Evolutionary conservation across 192 early-diverging fungal genomes (phyloP).

Genomic region (Helicostylum pulchrum): DNA sequence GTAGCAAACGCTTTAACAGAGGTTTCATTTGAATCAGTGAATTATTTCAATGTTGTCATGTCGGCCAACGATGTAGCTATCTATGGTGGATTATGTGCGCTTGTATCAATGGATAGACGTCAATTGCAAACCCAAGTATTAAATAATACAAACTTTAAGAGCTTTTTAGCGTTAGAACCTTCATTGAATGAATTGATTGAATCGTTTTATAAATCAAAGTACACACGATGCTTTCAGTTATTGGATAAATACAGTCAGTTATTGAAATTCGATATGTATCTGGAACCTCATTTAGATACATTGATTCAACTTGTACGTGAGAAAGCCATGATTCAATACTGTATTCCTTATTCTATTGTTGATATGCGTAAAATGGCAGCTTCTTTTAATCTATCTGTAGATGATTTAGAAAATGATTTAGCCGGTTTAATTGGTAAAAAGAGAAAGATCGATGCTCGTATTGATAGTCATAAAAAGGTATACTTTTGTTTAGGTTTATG

Average conservation of each 20-base stretch:
- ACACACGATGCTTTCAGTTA: constrained; percentile 60
- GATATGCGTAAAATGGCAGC: constrained; percentile 76
- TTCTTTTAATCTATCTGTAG: constrained; percentile 61
- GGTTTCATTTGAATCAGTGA: constrained; percentile 49
- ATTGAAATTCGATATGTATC: constrained; percentile 61
- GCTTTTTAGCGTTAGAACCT: constrained; percentile 82
- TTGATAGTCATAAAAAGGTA: constrained; percentile 89
- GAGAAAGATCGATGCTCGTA: constrained; percentile 65
- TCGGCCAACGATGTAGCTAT: constrained; percentile 80
- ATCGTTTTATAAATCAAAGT: constrained; percentile 76
- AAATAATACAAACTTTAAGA: constrained; percentile 70
- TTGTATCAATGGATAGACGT: constrained; percentile 71
- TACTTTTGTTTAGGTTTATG: no score
- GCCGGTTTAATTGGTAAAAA: constrained; percentile 67
- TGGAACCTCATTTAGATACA: constrained; percentile 65
- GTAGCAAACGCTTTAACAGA: constrained; percentile 65
- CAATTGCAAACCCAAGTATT: constrained; percentile 70
- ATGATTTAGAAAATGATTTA: constrained; percentile 66
- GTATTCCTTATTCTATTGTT: constrained; percentile 73
- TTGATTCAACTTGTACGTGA: constrained; percentile 71
- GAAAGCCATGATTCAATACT: constrained; percentile 79
- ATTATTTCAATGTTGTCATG: constrained; percentile 45
- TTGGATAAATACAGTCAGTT: constrained; percentile 52
- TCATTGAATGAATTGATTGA: constrained; percentile 68
- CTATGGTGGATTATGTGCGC: constrained; percentile 73